Conservation (phyloP, 1,284 basidiomycete genomes). For the Rhodotorula sp. region DNA sequence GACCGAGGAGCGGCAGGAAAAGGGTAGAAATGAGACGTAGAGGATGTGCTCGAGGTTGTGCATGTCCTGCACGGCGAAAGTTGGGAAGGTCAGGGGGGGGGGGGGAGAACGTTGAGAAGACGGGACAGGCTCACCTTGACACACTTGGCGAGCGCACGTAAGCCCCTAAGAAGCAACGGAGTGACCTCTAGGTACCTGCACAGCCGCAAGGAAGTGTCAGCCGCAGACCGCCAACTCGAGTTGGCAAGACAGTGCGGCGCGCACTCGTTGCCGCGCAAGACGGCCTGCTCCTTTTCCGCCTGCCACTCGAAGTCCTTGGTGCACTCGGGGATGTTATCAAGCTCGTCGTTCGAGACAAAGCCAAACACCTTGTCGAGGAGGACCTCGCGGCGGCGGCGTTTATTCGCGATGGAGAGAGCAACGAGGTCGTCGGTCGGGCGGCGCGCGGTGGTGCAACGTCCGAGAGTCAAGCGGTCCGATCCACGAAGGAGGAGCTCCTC, state of each 20-base stretch:
- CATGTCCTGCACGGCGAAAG: background rate
- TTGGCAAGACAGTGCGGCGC: too few species aligned
- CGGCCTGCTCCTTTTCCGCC: background rate
- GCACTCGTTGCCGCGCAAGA: background rate
- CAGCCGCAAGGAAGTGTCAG: background rate
- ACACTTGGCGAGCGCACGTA: background rate
- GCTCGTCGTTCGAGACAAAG: too few species aligned
- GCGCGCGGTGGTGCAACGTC: background rate
- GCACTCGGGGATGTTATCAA: background rate
- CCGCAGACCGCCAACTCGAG: background rate
- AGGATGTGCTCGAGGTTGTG: background rate
- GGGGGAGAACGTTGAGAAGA: too few species aligned
- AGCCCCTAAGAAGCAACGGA: background rate
- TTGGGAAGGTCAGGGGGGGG: too few species aligned
- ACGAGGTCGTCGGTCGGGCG: background rate
- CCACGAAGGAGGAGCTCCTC: background rate
- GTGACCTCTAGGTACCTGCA: background rate
- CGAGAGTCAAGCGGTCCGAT: too few species aligned
- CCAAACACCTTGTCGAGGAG: background rate
- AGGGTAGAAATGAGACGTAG: background rate
- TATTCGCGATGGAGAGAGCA: background rate
- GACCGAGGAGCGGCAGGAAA: background rate
- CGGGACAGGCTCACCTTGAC: background rate
- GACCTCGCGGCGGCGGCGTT: background rate
- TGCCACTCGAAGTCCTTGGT: background rate